Conservation (phyloP, 495 filamentous ascomycete species). For the Lasiosphaeria miniovina region DNA sequence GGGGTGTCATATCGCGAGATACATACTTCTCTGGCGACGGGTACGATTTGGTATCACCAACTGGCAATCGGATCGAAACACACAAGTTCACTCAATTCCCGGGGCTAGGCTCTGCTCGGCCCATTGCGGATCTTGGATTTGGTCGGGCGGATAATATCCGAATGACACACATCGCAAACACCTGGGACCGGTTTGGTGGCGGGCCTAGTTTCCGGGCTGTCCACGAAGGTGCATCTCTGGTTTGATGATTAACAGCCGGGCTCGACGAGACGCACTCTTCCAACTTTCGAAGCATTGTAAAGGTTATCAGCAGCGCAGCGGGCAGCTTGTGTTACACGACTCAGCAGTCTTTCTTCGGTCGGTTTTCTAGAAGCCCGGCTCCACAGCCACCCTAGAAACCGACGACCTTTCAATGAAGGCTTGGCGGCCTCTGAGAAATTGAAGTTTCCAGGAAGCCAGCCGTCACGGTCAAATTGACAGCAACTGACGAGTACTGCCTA, state of each 20-base stretch:
- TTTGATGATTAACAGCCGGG: background rate
- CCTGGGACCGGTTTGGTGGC: background rate
- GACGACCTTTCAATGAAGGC: too few relatives aligned
- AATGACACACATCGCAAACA: background rate
- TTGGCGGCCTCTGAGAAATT: background rate
- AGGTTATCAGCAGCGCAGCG: background rate
- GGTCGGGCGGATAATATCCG: conserved; percentile 1
- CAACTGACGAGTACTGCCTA: background rate
- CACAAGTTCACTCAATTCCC: too few relatives aligned
- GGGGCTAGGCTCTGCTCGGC: background rate
- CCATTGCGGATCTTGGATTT: conserved; percentile 3
- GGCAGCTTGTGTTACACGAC: conserved; percentile 23
- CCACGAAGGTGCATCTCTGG: background rate
- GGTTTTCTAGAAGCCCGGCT: conserved; percentile 26
- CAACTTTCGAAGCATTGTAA: background rate
- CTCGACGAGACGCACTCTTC: background rate
- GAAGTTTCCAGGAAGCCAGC: background rate
- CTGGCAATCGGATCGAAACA: too few relatives aligned
- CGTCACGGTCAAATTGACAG: background rate
- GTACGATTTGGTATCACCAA: too few relatives aligned
- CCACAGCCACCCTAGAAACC: conserved; percentile 8
- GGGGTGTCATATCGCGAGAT: too few relatives aligned
- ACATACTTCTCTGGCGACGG: too few relatives aligned
- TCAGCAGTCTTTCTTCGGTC: conserved; percentile 16
- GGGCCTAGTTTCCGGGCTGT: conserved; percentile 1